Evolutionary conservation across 208 protist species (phyloP).

Genomic region (Acanthamoeba triangularis): DNA sequence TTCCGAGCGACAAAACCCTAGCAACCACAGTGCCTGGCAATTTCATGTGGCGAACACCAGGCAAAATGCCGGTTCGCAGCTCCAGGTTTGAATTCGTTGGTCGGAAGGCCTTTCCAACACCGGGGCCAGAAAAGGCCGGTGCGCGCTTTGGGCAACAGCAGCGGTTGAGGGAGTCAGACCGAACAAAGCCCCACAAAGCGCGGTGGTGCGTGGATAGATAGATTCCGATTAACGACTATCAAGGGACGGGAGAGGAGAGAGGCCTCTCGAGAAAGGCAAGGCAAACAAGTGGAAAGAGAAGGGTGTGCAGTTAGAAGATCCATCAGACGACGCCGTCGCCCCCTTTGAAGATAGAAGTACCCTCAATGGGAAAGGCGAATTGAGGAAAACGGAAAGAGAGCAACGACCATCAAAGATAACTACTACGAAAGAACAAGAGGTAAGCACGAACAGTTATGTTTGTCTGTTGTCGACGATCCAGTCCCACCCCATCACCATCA

Average conservation of each 20-base stretch:
- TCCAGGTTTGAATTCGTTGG: background rate
- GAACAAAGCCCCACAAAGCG: background rate
- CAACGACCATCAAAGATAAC: background rate
- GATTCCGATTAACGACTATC: background rate
- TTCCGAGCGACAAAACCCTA: background rate
- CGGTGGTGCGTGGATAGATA: too few species aligned
- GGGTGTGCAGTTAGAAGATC: background rate
- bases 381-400: background rate
- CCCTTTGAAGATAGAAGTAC: background rate
- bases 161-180: background rate
- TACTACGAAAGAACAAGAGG: background rate
- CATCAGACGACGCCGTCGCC: background rate
- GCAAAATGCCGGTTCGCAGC: conserved; percentile 9
- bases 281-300: background rate
- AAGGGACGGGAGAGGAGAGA: background rate
- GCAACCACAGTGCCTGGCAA: background rate
- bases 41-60: background rate
- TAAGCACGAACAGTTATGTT: background rate
- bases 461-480: background rate
- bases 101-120: background rate
- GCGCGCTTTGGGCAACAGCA: background rate
- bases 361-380: background rate
- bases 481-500: background rate
- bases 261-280: background rate
- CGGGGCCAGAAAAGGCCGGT: background rate